Evolutionary conservation across 2,329 filamentous ascomycete genomes (phyloP).

Genomic region (Hyphodiscus sp.): DNA sequence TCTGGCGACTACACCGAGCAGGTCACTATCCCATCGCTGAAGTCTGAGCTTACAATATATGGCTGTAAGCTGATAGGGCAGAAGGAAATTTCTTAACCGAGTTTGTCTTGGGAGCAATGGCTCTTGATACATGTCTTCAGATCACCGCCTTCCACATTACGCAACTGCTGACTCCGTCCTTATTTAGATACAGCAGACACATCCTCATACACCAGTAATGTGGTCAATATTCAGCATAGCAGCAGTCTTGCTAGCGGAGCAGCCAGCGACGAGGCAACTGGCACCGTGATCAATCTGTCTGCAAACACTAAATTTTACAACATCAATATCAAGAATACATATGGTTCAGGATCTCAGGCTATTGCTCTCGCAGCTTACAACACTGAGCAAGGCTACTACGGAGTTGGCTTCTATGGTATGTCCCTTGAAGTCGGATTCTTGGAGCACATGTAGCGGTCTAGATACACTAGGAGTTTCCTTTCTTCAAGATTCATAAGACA

Average conservation of each 20-base stretch:
- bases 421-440: too few species aligned
- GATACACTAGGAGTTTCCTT: too few species aligned
- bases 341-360: constrained; percentile 43
- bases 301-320: constrained; percentile 52
- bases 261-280: constrained; percentile 36
- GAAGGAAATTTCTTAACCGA: too few species aligned
- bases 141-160: too few species aligned
- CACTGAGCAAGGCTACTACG: constrained; percentile 50
- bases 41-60: constrained; percentile 45
- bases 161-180: too few species aligned
- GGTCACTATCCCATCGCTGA: constrained; percentile 43
- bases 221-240: constrained; percentile 39
- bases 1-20: constrained; percentile 52
- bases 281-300: constrained; percentile 29
- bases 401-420: constrained; percentile 45
- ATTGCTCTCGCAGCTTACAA: constrained; percentile 47
- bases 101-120: too few species aligned
- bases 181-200: constrained; percentile 42
- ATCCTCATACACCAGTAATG: constrained; percentile 41
- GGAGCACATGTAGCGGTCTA: too few species aligned
- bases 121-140: too few species aligned
- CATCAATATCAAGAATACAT: constrained; percentile 49
- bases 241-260: constrained; percentile 34
- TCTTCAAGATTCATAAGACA: too few species aligned
- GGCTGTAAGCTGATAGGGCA: too few species aligned